These are phyloP conservation scores for Venturia aucupariae DNA, from an alignment of 2,329 filamentous ascomycete genomes.

Conservation along the genomic window DNA sequence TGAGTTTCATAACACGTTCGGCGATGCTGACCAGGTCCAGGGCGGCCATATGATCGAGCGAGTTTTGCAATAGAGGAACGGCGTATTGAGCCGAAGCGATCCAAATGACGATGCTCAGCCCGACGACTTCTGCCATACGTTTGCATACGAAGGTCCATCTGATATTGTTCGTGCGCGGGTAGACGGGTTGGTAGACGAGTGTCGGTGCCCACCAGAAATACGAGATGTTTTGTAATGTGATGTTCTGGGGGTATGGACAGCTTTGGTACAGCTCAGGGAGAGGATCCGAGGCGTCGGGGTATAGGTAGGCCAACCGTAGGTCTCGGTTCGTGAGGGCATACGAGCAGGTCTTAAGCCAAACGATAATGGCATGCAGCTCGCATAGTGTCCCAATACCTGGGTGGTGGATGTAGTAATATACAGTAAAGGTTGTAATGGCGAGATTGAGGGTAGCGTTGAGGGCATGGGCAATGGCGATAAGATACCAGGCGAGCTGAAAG, in stretches of 20 bases:
- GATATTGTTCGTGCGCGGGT: conserved; percentile 73
- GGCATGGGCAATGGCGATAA: conserved; percentile 71
- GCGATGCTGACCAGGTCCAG: conserved; percentile 73
- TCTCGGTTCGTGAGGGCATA: conserved; percentile 97
- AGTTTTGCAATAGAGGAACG: conserved; percentile 79
- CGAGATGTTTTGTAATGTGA: conserved; percentile 75
- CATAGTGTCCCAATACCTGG: conserved; percentile 86
- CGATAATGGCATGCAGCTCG: conserved; percentile 85
- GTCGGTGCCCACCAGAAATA: conserved; percentile 99
- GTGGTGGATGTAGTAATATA: conserved; percentile 88
- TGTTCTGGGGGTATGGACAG: conserved; percentile 84
- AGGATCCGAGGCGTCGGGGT: conserved; percentile 49
- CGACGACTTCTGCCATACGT: conserved; percentile 66
- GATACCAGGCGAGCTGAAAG: conserved; percentile 69
- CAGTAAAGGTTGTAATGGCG: conserved; percentile 68
- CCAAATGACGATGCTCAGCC: conserved; percentile 86
- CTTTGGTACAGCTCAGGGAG: conserved; percentile 72
- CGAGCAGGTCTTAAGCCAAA: conserved; percentile 92
- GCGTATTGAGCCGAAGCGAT: conserved; percentile 91
- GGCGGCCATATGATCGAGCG: conserved; percentile 73
- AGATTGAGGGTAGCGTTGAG: conserved; percentile 78
- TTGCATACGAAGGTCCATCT: conserved; percentile 85
- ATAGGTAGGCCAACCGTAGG: conserved; percentile 79
- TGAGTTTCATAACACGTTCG: conserved; percentile 88
- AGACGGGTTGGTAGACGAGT: conserved; percentile 91